Conservation (phyloP, 2,329 filamentous ascomycete genomes). For the Ceratocystiopsis brevicomis region DNA sequence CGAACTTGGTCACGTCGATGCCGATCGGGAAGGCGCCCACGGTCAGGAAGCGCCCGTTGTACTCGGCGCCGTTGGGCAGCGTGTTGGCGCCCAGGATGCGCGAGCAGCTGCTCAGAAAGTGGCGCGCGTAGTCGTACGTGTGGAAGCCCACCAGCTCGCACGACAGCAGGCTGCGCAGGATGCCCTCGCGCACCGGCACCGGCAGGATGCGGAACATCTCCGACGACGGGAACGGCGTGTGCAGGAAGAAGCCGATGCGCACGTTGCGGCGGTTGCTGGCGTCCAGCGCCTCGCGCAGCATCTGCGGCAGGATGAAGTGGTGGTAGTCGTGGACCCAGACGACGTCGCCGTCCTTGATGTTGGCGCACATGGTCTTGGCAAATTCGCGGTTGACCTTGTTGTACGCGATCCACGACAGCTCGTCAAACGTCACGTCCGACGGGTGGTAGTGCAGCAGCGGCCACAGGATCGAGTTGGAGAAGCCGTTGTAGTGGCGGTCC, state of each 20-base stretch:
- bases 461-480: conserved; percentile 96
- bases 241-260: conserved; percentile 95
- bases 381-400: conserved; percentile 84
- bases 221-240: conserved; percentile 90
- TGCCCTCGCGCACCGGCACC: conserved; percentile 78
- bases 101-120: conserved; percentile 94
- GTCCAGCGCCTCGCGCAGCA: conserved; percentile 82
- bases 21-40: conserved; percentile 95
- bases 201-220: conserved; percentile 94
- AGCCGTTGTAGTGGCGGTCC: conserved; percentile 93
- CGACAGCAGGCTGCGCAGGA: conserved; percentile 72
- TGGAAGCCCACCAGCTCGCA: conserved; percentile 96
- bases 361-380: conserved; percentile 67
- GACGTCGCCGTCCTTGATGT: conserved; percentile 81
- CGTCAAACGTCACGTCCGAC: conserved; percentile 94
- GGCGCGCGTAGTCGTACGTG: conserved; percentile 95
- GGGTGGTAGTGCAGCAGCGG: conserved; percentile 97
- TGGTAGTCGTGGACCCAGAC: conserved; percentile 99
- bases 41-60: conserved; percentile 69
- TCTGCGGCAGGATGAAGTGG: conserved; percentile 85
- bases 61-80: conserved; percentile 84
- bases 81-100: conserved; percentile 65
- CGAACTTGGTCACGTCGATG: conserved; percentile 93
- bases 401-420: conserved; percentile 85
- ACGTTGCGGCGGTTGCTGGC: conserved; percentile 59